Base-by-base conservation (phyloP, 306 rosid genomes). In the Glycine latifolia region DNA sequence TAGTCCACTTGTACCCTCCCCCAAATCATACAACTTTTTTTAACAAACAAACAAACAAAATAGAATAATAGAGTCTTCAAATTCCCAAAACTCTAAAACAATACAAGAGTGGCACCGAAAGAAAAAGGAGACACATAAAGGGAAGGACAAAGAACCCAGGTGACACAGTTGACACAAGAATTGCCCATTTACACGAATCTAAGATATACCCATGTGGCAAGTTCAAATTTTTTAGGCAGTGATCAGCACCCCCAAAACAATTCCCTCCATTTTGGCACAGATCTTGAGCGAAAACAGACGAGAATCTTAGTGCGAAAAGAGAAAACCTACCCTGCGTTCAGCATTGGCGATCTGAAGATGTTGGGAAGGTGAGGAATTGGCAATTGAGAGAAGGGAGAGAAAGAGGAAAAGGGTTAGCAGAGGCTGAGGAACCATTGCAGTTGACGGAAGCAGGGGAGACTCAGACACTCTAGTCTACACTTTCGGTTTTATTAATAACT, bases 331-430 rank as follows among this genome's bases (percentile, higher is more conserved):
- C 78, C 98, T 91, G 85, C 97, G 97, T 87, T 95, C 99, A 37
- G 99, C 98, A 85, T 86, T 92, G 88, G 88, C 39, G 92, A 95
- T 92, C 90, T 89, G 94, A 77, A 95, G 79, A 37, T 89, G 80
- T 55, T 79, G 89, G 15, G 87, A 76, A 46, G 91, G 87, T 31
- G 96, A 82, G n/a, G 98, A 87, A 15, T 14, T 48, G 3, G 80
- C 46, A 16, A 86, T 48, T 6, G 84, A 50, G 3, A 85, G 79
- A 44, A 83, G 43, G 5, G 72, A 87, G 47, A 92, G 76, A 17
- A 88, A 39, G 52, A 71, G 67, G 20, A 85, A 41, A 26, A 37
- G 84, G 41, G 41, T 77, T 59, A 86, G 87, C 84, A 79, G 80
- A 82, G 88, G 66, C 79, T 83, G 89, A 39, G 44, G 44, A 39